Base-by-base conservation (phyloP, 805 yeast species). In the Middelhovenomyces tepae region DNA sequence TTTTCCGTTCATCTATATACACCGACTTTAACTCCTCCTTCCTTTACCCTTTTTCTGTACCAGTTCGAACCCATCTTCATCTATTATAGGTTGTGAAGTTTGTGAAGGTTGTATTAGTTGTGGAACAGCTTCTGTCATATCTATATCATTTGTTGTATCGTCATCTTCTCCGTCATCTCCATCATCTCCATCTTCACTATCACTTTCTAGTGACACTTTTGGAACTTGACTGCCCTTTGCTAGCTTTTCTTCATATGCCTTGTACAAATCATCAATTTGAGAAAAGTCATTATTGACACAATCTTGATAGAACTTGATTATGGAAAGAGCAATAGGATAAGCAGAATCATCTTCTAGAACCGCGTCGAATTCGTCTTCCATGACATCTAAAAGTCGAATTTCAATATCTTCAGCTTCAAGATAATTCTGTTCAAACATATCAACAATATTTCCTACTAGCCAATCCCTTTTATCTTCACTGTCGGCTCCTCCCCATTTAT, bases 401-500 rank as follows among this genome's bases (percentile, higher is more conserved):
- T 91, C 96, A 17, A 91, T 72, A 42, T 80, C 71, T 23, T 73
- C 76, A 3, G 81, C 64, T 47, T 86, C 97, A 4, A 89, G 82
- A 4, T 71, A 67, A 32, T 64, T 69, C 29, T 70, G 76, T 27
- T 59, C 65, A 51, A 89, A 91, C 34, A 86, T 64, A 22, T 85
- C 96, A 18, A 86, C 71, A 2, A 89, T 73, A 9, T 83, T 62
- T 4, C 84, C 93, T 4, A 83, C 73, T 43, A 89, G 69, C 98
- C 98, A 91, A 54, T 91, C 98, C 51, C 99, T 69, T 56, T 91
- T 91, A 23, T 83, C 96, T 1, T 69, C 73, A 9, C 94, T 78
- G 22, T 83, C 81, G 9, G 95, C 76, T 1, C 98, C 99, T 39
- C 98, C 99, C 97, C 98, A 91, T 19, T 68, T 64, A 54, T 83